These are phyloP conservation scores for Scenedesmus sp. DNA, from an alignment of 163 green algal genomes.

Conservation along the genomic window DNA sequence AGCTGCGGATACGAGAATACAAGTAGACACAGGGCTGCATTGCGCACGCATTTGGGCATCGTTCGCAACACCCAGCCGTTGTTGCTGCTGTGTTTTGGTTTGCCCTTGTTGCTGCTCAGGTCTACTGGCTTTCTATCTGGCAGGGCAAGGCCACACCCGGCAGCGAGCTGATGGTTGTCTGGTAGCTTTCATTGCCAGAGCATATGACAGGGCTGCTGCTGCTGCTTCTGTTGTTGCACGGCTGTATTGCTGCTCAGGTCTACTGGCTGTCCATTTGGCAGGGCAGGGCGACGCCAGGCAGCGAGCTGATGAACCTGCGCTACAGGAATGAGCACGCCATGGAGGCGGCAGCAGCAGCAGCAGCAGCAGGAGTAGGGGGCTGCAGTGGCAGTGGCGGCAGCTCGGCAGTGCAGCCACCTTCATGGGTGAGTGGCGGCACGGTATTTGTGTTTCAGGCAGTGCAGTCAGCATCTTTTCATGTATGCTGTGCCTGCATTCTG, in stretches of 20 bases:
- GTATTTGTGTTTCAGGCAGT: not conserved
- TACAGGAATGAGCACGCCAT: slow-evolving; percentile 83
- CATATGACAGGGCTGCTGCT: not conserved
- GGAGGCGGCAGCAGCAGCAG: slow-evolving; percentile 36
- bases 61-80: too few species aligned
- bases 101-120: slow-evolving; percentile 54
- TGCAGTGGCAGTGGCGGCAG: not conserved
- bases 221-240: not conserved
- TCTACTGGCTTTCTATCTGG: slow-evolving; percentile 82
- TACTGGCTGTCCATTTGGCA: slow-evolving; percentile 79
- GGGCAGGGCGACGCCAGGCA: slow-evolving; percentile 82
- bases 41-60: too few species aligned
- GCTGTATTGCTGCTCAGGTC: slow-evolving; percentile 64
- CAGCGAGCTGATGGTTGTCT: slow-evolving; percentile 81
- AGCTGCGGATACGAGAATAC: too few species aligned
- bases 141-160: slow-evolving; percentile 79
- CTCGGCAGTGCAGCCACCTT: not conserved
- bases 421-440: not conserved
- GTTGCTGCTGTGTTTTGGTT: not conserved
- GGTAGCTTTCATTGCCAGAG: too few species aligned
- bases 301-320: slow-evolving; percentile 92
- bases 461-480: too few species aligned
- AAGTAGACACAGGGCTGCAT: too few species aligned
- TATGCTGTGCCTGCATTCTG: too few species aligned
- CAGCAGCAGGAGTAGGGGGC: not conserved